Percentiles rank a stretch among this genome's conserved stretches.
phyloP scores from a whole-genome alignment of 2,329 filamentous ascomycete species.

The Stemphylium lycopersici region DNA sequence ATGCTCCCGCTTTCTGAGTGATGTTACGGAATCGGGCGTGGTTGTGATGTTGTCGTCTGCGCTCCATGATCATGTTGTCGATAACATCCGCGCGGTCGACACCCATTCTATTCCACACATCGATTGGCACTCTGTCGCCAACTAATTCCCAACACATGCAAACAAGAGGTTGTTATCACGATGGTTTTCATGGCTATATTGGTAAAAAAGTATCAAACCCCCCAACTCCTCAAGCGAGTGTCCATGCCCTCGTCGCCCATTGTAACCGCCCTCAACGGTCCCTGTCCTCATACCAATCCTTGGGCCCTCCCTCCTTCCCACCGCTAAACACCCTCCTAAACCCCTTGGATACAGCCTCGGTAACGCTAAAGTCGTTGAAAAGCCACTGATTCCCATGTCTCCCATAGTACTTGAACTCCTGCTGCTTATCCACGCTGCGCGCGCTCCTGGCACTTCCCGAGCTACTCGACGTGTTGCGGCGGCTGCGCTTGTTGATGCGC shows the following conservation, averaged over 20 bases:
- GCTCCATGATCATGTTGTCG: too few species aligned
- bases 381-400: constrained; percentile 48
- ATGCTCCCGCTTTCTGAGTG: too few species aligned
- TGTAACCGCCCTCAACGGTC: background rate
- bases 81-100: too few species aligned
- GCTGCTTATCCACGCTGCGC: constrained; percentile 11
- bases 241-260: background rate
- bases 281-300: constrained; percentile 24
- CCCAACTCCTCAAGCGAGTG: background rate
- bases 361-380: constrained; percentile 48
- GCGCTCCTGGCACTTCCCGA: constrained; percentile 10
- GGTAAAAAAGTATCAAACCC: too few species aligned
- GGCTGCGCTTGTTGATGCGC: constrained; percentile 21
- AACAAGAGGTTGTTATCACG: background rate
- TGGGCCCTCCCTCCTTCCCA: constrained; percentile 12
- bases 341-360: constrained; percentile 39
- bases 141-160: too few species aligned
- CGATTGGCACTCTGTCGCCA: too few species aligned
- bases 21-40: too few species aligned
- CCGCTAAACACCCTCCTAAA: constrained; percentile 35
- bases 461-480: constrained; percentile 22
- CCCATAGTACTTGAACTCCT: constrained; percentile 44
- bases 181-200: background rate
- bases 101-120: too few species aligned
- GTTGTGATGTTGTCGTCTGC: too few species aligned